Conservation (phyloP, 78 protist species). For the Dictyostelium brefeldianum region DNA sequence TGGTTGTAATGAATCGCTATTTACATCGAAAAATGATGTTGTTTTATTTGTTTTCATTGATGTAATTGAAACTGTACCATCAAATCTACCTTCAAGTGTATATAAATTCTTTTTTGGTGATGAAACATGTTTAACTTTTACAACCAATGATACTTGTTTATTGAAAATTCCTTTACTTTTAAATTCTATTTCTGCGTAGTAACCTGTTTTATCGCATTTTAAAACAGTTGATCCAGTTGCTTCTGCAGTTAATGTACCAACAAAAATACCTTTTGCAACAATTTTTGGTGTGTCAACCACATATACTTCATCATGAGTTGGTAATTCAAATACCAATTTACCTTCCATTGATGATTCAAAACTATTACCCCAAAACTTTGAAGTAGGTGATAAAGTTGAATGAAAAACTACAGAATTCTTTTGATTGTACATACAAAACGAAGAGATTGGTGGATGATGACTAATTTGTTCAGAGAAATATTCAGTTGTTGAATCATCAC, state of each 20-base stretch:
- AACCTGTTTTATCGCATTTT: slow-evolving; percentile 37
- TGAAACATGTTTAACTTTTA: slow-evolving; percentile 56
- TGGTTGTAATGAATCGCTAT: not conserved
- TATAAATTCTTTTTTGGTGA: slow-evolving; percentile 39
- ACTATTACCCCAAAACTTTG: slow-evolving; percentile 75
- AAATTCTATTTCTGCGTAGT: slow-evolving; percentile 70
- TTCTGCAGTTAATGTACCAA: slow-evolving; percentile 52
- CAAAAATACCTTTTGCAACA: slow-evolving; percentile 61
- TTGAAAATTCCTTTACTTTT: slow-evolving; percentile 64
- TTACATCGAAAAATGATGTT: slow-evolving; percentile 21
- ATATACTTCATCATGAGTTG: slow-evolving; percentile 31
- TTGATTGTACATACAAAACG: slow-evolving; percentile 42
- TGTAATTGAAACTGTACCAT: slow-evolving; percentile 43
- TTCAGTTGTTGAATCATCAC: slow-evolving; percentile 48
- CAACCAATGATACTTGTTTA: slow-evolving; percentile 13
- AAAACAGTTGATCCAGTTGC: slow-evolving; percentile 41
- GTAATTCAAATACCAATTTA: slow-evolving; percentile 30
- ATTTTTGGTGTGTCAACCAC: slow-evolving; percentile 69
- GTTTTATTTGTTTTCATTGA: slow-evolving; percentile 44
- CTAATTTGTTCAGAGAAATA: slow-evolving; percentile 61
- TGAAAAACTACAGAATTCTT: slow-evolving; percentile 35
- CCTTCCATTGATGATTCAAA: slow-evolving; percentile 63
- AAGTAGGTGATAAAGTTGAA: slow-evolving; percentile 42
- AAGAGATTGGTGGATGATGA: slow-evolving; percentile 69
- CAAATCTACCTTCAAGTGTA: slow-evolving; percentile 58